Evolutionary conservation across 2,329 filamentous ascomycete species (phyloP).

Genomic region (Nannizzia gypsea): DNA sequence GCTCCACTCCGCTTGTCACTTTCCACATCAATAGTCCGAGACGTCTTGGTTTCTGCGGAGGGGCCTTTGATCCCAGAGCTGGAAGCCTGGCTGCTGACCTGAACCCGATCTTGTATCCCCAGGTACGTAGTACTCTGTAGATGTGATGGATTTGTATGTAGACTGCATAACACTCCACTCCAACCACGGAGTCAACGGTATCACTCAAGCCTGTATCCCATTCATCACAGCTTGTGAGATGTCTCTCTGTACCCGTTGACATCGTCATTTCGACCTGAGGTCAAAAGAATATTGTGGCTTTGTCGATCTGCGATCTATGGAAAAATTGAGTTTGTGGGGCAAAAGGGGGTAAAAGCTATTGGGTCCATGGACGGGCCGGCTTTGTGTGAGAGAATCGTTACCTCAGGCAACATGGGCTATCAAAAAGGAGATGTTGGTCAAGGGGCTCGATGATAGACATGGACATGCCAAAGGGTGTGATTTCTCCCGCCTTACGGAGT

Average conservation of each 20-base stretch:
- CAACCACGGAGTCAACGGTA: neutral
- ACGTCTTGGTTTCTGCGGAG: neutral
- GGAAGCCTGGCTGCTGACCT: neutral
- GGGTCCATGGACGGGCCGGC: neutral
- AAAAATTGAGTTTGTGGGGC: constrained; percentile 2
- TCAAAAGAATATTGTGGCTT: neutral
- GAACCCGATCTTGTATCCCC: neutral
- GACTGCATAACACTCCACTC: neutral
- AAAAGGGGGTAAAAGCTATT: neutral
- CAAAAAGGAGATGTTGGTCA: neutral
- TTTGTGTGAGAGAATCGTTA: neutral
- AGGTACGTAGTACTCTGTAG: neutral
- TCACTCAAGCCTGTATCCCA: neutral
- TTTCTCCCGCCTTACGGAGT: neutral
- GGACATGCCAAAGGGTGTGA: neutral
- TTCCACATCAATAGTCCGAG: neutral
- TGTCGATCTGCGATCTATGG: neutral
- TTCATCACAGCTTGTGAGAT: neutral
- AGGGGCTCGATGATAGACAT: neutral
- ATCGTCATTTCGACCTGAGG: neutral
- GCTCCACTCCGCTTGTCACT: neutral
- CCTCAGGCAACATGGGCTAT: neutral
- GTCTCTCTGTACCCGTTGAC: neutral
- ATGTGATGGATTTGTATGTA: too few species aligned
- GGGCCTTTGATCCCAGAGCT: neutral